phyloP scores from a whole-genome alignment of 164 flowering plant species.

The Amborella trichopoda region DNA sequence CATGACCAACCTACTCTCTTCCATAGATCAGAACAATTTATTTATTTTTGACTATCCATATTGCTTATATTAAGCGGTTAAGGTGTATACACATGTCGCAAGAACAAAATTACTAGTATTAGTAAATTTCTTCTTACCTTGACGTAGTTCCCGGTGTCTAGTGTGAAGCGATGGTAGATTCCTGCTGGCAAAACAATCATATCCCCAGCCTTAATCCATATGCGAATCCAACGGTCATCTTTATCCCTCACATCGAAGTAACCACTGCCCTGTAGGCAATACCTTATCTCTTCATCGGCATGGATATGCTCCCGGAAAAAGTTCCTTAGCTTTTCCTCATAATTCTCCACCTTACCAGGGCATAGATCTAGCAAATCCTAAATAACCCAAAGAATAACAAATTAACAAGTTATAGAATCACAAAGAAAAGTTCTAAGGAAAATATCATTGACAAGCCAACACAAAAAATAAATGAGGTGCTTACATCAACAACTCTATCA shows the following conservation, averaged over 20 bases:
- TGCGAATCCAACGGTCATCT: constrained; percentile 82
- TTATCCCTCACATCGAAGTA: constrained; percentile 86
- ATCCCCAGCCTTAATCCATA: constrained; percentile 77
- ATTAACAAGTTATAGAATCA: no score
- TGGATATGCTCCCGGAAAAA: constrained; percentile 90
- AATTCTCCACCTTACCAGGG: constrained; percentile 74
- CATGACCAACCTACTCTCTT: no score
- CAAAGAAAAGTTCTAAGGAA: no score
- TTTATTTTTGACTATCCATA: no score
- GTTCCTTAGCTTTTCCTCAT: constrained; percentile 78
- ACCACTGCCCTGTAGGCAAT: constrained; percentile 83
- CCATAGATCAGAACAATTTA: no score
- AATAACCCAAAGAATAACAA: background rate
- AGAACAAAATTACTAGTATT: no score
- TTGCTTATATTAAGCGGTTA: no score
- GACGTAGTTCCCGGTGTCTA: constrained; percentile 61
- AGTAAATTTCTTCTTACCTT: no score
- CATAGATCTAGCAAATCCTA: constrained; percentile 84
- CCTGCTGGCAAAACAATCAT: constrained; percentile 87
- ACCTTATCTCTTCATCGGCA: constrained; percentile 86
- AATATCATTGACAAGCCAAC: no score
- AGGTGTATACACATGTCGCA: no score
- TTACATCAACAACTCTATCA: no score
- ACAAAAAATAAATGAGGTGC: no score
- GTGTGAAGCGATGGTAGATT: constrained; percentile 92